Evolutionary conservation across 1,284 basidiomycete genomes (phyloP).

Genomic region (Ganoderma boninense): DNA sequence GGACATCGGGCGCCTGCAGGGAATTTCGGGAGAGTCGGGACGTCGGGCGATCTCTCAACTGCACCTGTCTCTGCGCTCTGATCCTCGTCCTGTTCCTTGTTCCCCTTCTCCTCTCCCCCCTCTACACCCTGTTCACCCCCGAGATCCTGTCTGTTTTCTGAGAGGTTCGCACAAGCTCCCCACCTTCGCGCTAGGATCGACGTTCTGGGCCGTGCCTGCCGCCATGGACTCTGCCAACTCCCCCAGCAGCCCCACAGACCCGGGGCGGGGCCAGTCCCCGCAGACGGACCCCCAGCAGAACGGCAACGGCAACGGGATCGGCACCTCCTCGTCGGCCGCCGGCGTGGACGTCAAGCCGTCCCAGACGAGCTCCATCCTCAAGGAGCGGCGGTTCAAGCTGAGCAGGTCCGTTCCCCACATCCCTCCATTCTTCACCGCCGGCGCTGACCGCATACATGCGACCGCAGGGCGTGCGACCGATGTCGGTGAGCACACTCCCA

Average conservation of each 20-base stretch:
- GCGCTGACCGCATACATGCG: not conserved
- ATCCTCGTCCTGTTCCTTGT: not conserved
- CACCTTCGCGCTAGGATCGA: not conserved
- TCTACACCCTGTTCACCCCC: not conserved
- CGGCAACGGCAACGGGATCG: not conserved
- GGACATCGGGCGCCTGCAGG: not conserved
- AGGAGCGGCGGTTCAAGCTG: conserved; percentile 83
- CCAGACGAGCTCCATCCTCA: conserved; percentile 53
- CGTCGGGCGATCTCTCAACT: not conserved
- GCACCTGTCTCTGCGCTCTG: no score
- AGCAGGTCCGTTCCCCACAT: conserved; percentile 66
- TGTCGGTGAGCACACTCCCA: conserved; percentile 69
- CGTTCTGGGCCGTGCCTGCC: not conserved
- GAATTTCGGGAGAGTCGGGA: conserved; percentile 2
- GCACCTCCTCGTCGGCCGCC: not conserved
- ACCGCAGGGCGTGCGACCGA: conserved; percentile 79
- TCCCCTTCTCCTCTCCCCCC: not conserved
- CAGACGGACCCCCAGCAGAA: not conserved
- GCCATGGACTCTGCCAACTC: conserved; percentile 19
- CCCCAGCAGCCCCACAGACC: conserved; percentile 4
- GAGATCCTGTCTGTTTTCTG: not conserved
- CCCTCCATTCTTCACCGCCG: conserved; percentile 13
- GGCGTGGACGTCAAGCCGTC: conserved; percentile 34
- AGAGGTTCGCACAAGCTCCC: no score
- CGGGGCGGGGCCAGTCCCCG: not conserved